phyloP scores from a whole-genome alignment of 75 land plant species.

The Larix kaempferi region DNA sequence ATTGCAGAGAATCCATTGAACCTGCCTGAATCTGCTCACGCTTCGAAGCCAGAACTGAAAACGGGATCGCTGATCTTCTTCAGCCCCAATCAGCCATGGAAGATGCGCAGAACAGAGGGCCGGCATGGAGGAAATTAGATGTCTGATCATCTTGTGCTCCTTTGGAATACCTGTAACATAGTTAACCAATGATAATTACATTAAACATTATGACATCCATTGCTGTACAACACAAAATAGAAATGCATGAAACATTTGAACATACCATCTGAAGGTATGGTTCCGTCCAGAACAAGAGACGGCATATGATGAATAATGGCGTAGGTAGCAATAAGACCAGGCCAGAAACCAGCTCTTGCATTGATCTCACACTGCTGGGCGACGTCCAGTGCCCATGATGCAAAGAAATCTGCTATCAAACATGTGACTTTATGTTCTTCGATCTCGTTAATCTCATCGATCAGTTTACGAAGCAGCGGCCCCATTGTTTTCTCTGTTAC shows the following conservation, averaged over 20 bases:
- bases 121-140: background rate
- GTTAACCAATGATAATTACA: too few species aligned
- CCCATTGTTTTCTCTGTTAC: background rate
- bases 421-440: background rate
- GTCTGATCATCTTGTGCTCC: background rate
- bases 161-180: conserved; percentile 6
- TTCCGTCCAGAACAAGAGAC: background rate
- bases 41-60: conserved; percentile 13
- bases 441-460: background rate
- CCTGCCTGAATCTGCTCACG: background rate
- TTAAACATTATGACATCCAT: too few species aligned
- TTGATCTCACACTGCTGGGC: background rate
- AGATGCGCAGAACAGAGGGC: background rate
- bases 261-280: conserved; percentile 6
- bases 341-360: conserved; percentile 7
- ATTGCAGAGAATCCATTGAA: background rate
- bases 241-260: background rate
- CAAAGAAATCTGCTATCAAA: conserved; percentile 5
- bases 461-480: background rate
- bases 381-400: conserved; percentile 1
- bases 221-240: too few species aligned
- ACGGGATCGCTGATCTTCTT: background rate
- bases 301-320: conserved; percentile 6
- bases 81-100: conserved; percentile 9
- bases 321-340: background rate